Evolutionary conservation across 768 basidiomycete species (phyloP), one percentile per base, ranked within the genome.

Genomic region (Pleurotus platypus): DNA sequence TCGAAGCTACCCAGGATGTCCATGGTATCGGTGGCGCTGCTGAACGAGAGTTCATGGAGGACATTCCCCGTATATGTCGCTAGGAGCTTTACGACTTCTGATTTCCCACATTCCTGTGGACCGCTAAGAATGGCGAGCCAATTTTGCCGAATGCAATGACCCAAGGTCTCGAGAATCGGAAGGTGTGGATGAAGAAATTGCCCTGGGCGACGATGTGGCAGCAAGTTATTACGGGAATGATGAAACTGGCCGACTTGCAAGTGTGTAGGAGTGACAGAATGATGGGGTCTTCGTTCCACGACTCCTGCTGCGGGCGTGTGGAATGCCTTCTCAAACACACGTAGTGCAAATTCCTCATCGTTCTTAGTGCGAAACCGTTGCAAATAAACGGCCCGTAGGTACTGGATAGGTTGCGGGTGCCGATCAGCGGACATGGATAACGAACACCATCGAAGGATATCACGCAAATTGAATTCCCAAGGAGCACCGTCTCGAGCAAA

Each of bases 401-500:
- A 83, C 35, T 86, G 80, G 16, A 75, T 72, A 3, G 93, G 89
- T 66, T 86, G 78, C 26, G 67, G 62, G 46, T 64, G 58, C 40
- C 66, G 60, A 46, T 57, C 49, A 39, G 73, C 62, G 24, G 68
- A 56, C 54, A 68, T 68, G 35, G 85, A 65, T 39, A 89, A 80
- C 0, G 77, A 77, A 35, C 88, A 84, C 95, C 97, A 97, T 46
- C 97, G 84, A 57, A 93, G 82, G 57, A 98, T 78, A 70, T 99
- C 96, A 12, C 96, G 90, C 27, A 99, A 78, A 68, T 99, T 99
- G 77, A 98, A 97, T 67, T 99, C 96, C 96, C 96, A 99, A 4
- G 96, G 97, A 56, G 83, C 79, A 7, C 95, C 95, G 55, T 89
- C 83, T 38, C 83, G 78, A 2, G 82, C 94, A 67, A 97, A 93